Base-by-base conservation (phyloP, 78 protist species). In the Cavenderia fasciculata region DNA sequence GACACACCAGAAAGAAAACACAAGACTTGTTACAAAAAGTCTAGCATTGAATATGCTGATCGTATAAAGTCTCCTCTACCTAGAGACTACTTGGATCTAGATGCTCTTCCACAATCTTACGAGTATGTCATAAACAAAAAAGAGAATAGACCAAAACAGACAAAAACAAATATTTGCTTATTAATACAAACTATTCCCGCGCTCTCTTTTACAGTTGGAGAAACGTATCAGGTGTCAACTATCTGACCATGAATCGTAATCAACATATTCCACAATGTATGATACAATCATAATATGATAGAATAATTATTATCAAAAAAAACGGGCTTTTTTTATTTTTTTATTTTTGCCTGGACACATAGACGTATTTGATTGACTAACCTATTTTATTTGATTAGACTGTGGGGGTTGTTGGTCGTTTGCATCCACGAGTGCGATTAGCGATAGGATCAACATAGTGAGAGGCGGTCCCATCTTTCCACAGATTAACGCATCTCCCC, bases 351-450 rank as follows among this genome's bases (percentile, higher is more conserved):
- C n/a, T n/a, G n/a, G n/a, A n/a, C n/a, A n/a, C n/a, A n/a, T n/a
- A n/a, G n/a, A n/a, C n/a, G n/a, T n/a, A n/a, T n/a, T n/a, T n/a
- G n/a, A n/a, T n/a, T n/a, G n/a, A n/a, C n/a, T n/a, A n/a, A n/a
- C n/a, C n/a, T n/a, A n/a, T n/a, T n/a, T n/a, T n/a, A n/a, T n/a
- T n/a, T n/a, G n/a, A n/a, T n/a, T n/a, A n/a, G n/a, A n/a, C n/a
- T n/a, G n/a, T n/a, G n/a, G n/a, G n/a, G 12, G 75, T 19, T 92
- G 95, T 85, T 92, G 95, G 95, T 41, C 74, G 47, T 44, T 61
- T 8, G 92, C 88, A 43, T 69, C 95, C 23, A 70, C 91, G 1
- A 36, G 70, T 23, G 14, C 92, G 31, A 2, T 89, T 19, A 25
- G 52, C 27, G 94, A 94, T 73, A 33, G 96, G 16, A 51, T 94